Evolutionary conservation across 306 rosid genomes (phyloP).

Genomic region (Castanea crenata): DNA sequence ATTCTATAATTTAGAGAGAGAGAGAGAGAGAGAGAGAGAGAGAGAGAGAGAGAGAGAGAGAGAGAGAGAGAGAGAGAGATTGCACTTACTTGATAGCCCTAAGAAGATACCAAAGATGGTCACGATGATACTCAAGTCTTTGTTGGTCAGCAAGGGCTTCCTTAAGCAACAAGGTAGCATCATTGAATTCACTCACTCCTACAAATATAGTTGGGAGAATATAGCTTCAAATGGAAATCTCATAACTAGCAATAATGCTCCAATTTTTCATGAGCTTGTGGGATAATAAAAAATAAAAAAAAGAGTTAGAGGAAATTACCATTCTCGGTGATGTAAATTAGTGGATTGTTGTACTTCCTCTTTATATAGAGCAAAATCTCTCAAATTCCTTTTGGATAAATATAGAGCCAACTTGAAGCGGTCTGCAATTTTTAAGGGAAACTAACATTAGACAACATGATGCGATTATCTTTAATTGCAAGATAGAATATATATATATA

Average conservation of each 20-base stretch:
- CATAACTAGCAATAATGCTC: background rate
- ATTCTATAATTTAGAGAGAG: too few species aligned
- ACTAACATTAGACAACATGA: background rate
- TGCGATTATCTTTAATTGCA: too few species aligned
- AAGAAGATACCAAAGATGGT: slow-evolving; percentile 42
- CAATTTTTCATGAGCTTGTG: background rate
- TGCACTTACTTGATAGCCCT: slow-evolving; percentile 53
- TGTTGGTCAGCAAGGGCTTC: slow-evolving; percentile 27
- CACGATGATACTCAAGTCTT: slow-evolving; percentile 43
- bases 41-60: too few species aligned
- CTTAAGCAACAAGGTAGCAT: slow-evolving; percentile 35
- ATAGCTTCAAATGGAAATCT: slow-evolving; percentile 3
- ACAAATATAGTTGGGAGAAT: slow-evolving; percentile 6
- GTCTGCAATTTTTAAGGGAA: slow-evolving; percentile 25
- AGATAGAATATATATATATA: too few species aligned
- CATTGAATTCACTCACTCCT: slow-evolving; percentile 58
- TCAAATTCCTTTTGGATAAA: slow-evolving; percentile 58
- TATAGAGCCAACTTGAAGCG: slow-evolving; percentile 44
- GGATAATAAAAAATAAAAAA: background rate
- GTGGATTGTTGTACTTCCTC: slow-evolving; percentile 47
- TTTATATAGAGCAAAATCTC: slow-evolving; percentile 42
- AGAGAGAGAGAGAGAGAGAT: background rate
- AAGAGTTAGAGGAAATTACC: slow-evolving; percentile 27
- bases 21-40: too few species aligned
- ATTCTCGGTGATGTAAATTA: slow-evolving; percentile 65